A percentile compares a stretch with the other conserved stretches of the same genome.
Conservation (phyloP, 495 filamentous ascomycete genomes). For the Physcia stellaris region DNA sequence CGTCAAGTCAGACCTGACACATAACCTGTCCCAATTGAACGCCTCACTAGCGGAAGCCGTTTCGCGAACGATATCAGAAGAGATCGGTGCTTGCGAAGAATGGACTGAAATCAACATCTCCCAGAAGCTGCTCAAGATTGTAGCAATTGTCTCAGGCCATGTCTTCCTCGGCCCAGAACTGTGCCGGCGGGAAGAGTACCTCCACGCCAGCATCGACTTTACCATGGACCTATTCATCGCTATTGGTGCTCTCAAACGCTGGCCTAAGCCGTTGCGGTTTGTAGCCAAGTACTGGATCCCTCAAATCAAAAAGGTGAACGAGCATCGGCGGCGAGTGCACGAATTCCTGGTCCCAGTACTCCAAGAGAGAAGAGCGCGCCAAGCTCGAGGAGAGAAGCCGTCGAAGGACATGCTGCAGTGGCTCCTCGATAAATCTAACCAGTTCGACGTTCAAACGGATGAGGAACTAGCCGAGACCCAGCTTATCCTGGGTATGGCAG, state of each 20-base stretch:
- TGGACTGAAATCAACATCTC: conserved; percentile 29
- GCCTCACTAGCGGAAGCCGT: too few relatives aligned
- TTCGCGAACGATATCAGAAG: too few relatives aligned
- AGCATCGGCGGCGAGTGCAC: neutral
- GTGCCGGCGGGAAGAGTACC: conserved; percentile 28
- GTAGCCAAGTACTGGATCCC: conserved; percentile 14
- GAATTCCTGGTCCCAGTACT: neutral
- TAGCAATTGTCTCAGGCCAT: conserved; percentile 31
- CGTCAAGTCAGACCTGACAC: too few relatives aligned
- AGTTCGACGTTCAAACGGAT: neutral
- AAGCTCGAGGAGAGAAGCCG: neutral
- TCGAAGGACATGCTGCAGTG: conserved; percentile 2
- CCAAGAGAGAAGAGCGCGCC: neutral
- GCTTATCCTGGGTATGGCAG: conserved; percentile 16
- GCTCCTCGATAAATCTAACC: neutral
- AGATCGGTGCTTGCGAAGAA: too few relatives aligned
- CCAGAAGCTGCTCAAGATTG: conserved; percentile 25
- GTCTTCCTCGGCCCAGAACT: conserved; percentile 31
- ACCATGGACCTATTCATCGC: conserved; percentile 23
- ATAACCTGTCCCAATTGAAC: too few relatives aligned
- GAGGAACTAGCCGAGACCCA: neutral
- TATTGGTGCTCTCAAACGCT: conserved; percentile 19
- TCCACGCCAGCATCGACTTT: conserved; percentile 26
- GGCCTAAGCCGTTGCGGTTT: conserved; percentile 25
- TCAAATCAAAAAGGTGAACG: neutral